Base-by-base conservation (phyloP, 352 stramenopile species). In the Pythium chondricola region DNA sequence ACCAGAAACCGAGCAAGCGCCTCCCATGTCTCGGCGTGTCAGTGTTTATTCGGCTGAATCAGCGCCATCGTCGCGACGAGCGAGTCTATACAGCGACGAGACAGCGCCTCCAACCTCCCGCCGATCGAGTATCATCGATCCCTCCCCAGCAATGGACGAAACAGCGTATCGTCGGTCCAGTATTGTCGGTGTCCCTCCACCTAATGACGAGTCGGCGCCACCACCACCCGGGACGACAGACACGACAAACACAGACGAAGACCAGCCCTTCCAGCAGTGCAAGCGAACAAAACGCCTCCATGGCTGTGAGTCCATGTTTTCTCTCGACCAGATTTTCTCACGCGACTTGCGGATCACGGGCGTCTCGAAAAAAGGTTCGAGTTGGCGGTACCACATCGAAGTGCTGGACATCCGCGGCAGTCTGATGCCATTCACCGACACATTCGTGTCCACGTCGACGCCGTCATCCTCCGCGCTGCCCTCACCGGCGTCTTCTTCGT, bases 361-460 rank as follows among this genome's bases (percentile, higher is more conserved):
- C 38, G 78, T 80, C 37, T 83, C 72, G 26, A 83, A 83, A 26
- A 74, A 72, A 43, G 73, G 67, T 32, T 25, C 64, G 27, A 85
- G 71, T 27, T 89, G 78, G 78, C 69, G 84, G 48, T 89, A 89
- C 60, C 78, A 89, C 63, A 81, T 89, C 55, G 75, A 89, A 35
- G 73, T 85, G 56, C 69, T 89, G 36, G 75, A 89, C 57, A 69
- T 82, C 21, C 74, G 78, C 38, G 60, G 52, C 48, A 61, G 50
- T 43, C 49, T 56, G 49, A 30, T 57, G 48, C 35, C 48, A 47
- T 48, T 48, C 32, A 51, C 48, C 16, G 30, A 63, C 27, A 33
- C 48, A 29, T 43, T 27, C n/a, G n/a, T 38, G 25, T 37, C 52
- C 6, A 33, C 40, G 38, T 14, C 48, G 17, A 41, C 33, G 21